Conservation (phyloP, 495 filamentous ascomycete species). For the Daldinia caldariorum region DNA sequence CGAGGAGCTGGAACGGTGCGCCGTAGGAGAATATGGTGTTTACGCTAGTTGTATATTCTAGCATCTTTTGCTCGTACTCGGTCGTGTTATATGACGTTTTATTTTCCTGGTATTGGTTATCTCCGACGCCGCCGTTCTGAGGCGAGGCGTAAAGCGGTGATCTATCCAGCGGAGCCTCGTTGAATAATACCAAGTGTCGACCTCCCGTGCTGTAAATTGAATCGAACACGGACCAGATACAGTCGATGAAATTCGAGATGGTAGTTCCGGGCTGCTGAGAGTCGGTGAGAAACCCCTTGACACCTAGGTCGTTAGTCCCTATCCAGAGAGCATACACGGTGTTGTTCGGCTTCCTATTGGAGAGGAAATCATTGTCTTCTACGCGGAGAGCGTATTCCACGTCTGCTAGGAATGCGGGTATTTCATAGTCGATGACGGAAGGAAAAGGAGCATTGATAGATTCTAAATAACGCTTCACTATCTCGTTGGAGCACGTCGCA, state of each 20-base stretch:
- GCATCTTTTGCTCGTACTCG: conserved; percentile 66
- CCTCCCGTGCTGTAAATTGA: conserved; percentile 70
- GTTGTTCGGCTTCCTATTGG: conserved; percentile 60
- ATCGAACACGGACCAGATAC: conserved; percentile 68
- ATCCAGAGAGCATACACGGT: conserved; percentile 81
- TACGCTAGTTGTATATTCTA: conserved; percentile 65
- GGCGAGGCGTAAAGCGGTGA: conserved; percentile 67
- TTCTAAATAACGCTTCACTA: conserved; percentile 49
- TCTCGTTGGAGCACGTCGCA: conserved; percentile 66
- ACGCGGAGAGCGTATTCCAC: conserved; percentile 50
- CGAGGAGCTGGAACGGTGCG: conserved; percentile 62
- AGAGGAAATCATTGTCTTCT: conserved; percentile 58
- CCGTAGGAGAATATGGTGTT: conserved; percentile 72
- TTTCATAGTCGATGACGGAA: conserved; percentile 70
- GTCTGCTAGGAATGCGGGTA: conserved; percentile 75
- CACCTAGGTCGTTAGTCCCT: conserved; percentile 79
- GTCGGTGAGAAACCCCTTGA: conserved; percentile 69
- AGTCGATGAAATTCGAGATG: conserved; percentile 69
- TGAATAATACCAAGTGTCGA: conserved; percentile 74
- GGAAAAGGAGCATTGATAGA: conserved; percentile 68
- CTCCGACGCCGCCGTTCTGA: conserved; percentile 58
- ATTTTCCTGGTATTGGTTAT: conserved; percentile 67
- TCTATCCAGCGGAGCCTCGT: conserved; percentile 69
- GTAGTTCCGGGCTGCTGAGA: conserved; percentile 66
- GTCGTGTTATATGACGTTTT: conserved; percentile 66